Conservation (phyloP, 1,139 yeast species). For the Geotrichum fermentans region DNA sequence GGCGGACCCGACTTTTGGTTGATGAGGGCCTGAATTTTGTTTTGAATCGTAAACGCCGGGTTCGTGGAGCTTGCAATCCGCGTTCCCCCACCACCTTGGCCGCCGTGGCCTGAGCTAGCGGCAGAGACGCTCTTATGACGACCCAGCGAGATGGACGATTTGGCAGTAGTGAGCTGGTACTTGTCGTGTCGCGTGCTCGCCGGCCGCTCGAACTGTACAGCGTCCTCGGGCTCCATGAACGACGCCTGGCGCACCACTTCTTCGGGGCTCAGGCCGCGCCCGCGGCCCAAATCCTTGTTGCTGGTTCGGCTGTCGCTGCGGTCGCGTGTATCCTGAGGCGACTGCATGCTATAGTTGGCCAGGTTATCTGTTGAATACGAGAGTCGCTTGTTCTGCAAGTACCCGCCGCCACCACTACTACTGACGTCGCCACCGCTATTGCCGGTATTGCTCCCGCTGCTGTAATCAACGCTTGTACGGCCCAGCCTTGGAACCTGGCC, state of each 20-base stretch:
- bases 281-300: background rate
- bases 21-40: conserved; percentile 60
- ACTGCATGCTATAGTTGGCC: conserved; percentile 22
- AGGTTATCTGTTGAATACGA: conserved; percentile 26
- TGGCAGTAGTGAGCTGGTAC: conserved; percentile 25
- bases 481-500: conserved; percentile 1
- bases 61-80: conserved; percentile 20
- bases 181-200: conserved; percentile 16
- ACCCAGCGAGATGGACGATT: conserved; percentile 18
- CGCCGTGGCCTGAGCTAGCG: conserved; percentile 8
- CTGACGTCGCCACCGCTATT: too few species aligned
- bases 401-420: background rate
- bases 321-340: conserved; percentile 15
- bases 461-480: background rate
- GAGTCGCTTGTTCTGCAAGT: conserved; percentile 18
- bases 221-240: conserved; percentile 17
- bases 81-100: too few species aligned
- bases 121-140: background rate
- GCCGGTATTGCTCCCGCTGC: too few species aligned
- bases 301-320: conserved; percentile 1
- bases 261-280: conserved; percentile 1
- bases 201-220: conserved; percentile 12
- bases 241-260: conserved; percentile 17
- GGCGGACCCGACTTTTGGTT: conserved; percentile 43
- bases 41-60: conserved; percentile 43